phyloP scores from a whole-genome alignment of 2,329 filamentous ascomycete species.

The Dactylellina drechsleri region DNA sequence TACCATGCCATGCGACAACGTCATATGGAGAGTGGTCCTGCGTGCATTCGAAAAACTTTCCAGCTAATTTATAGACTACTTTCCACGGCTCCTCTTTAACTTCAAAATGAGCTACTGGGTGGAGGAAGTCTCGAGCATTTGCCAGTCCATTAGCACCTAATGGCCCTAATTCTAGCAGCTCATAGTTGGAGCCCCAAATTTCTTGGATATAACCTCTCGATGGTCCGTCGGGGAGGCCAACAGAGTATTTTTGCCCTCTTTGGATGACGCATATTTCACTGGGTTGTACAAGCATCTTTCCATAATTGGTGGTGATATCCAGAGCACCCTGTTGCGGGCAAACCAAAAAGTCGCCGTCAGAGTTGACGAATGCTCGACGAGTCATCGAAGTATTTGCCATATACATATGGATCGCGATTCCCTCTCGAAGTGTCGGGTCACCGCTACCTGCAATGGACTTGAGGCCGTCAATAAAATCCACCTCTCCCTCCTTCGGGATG shows the following conservation, averaged over 20 bases:
- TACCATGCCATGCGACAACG: constrained; percentile 78
- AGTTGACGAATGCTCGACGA: constrained; percentile 65
- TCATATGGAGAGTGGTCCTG: constrained; percentile 76
- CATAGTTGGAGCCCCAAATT: constrained; percentile 72
- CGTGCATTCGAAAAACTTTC: constrained; percentile 70
- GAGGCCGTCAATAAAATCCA: constrained; percentile 66
- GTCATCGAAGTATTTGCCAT: constrained; percentile 65
- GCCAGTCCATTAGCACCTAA: constrained; percentile 74
- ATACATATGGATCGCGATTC: constrained; percentile 66
- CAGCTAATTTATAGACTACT: constrained; percentile 72
- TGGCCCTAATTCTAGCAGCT: constrained; percentile 74
- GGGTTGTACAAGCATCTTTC: constrained; percentile 71
- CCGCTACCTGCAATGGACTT: constrained; percentile 66
- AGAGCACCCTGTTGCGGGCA: constrained; percentile 73
- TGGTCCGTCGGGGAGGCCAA: constrained; percentile 70
- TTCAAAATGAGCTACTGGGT: constrained; percentile 66
- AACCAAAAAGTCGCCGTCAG: constrained; percentile 75
- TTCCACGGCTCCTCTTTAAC: constrained; percentile 68
- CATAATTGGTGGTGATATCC: constrained; percentile 76
- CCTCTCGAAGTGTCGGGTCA: constrained; percentile 66
- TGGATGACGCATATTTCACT: constrained; percentile 76
- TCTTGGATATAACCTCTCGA: constrained; percentile 75
- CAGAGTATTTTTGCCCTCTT: constrained; percentile 72
- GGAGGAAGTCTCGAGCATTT: constrained; percentile 73
- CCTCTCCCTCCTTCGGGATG: constrained; percentile 59